phyloP scores from a whole-genome alignment of 352 stramenopile species.

The Phytophthora podocarpi region DNA sequence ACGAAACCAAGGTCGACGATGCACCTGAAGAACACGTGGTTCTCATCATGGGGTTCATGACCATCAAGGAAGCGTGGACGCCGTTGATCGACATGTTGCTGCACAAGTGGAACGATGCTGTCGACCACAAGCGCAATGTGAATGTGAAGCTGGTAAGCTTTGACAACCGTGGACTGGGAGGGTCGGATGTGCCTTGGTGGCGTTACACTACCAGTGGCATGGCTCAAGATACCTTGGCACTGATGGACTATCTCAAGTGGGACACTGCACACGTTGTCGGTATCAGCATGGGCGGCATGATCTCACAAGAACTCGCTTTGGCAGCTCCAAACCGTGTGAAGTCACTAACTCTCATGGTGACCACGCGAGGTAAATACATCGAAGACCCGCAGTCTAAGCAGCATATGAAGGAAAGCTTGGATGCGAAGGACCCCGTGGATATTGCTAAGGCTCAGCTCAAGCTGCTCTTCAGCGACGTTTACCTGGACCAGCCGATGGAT shows the following conservation, averaged over 20 bases:
- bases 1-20: constrained; percentile 11
- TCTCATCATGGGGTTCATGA: constrained; percentile 60
- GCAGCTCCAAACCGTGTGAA: constrained; percentile 41
- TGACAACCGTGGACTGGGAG: constrained; percentile 64
- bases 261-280: constrained; percentile 41
- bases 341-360: constrained; percentile 56
- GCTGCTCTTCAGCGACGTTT: constrained; percentile 41
- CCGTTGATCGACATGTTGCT: constrained; percentile 49
- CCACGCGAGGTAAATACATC: constrained; percentile 44
- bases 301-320: constrained; percentile 52
- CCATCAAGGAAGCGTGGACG: constrained; percentile 52
- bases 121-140: constrained; percentile 28
- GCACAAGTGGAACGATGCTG: constrained; percentile 36
- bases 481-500: constrained; percentile 35
- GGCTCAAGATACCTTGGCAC: constrained; percentile 48
- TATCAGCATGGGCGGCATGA: constrained; percentile 62
- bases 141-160: constrained; percentile 55
- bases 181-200: constrained; percentile 41
- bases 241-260: constrained; percentile 61
- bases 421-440: constrained; percentile 33
- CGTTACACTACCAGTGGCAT: constrained; percentile 57
- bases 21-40: constrained; percentile 35
- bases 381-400: constrained; percentile 38
- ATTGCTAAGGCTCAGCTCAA: constrained; percentile 34
- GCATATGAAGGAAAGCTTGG: constrained; percentile 33